Base-by-base conservation (phyloP, 2,329 filamentous ascomycete genomes). In the Pochonia chlamydosporia region DNA sequence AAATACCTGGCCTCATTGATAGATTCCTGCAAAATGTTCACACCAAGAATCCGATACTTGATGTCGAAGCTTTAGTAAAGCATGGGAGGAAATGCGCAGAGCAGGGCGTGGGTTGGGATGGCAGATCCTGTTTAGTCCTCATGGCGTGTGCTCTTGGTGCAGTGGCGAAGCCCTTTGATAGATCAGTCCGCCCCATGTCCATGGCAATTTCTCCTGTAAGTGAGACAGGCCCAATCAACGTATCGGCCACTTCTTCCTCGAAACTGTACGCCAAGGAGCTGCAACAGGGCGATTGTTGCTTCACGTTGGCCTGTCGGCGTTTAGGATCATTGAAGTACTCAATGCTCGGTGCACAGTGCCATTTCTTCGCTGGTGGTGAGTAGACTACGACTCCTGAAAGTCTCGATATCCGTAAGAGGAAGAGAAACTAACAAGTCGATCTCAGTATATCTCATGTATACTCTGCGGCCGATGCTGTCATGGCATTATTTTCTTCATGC, bases 401-500 rank as follows among this genome's bases (percentile, higher is more conserved):
- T n/a, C n/a, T 33, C 13, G 9, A n/a, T 33, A 14, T 10, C 30
- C 10, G 13, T 14, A 6, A 5, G 30, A 4, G 10, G 16, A 44
- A 13, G 24, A 33, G 5, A 20, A 33, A 14, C 5, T 7, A 5
- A 25, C 10, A 30, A 4, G 5, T 7, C 23, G 44, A 25, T n/a
- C 16, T 28, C 18, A 53, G 67, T 70, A 4, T 65, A 64, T 49
- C 53, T 64, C 20, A 68, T 70, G 67, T 69, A 69, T 48, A 66
- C 59, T 1, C 50, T 72, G 8, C 59, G 63, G 30, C 42, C 42
- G n/a, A n/a, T 63, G 67, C 46, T 60, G 41, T 58, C 65, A 13
- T 70, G 66, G 65, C 54, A 67, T 40, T 59, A 65, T 47, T 69
- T 70, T 53, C 50, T 57, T 18, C 59, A 46, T 40, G 59, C 50